Base-by-base conservation (phyloP, 139 green algal species). In the Astrephomene gubernaculifera region DNA sequence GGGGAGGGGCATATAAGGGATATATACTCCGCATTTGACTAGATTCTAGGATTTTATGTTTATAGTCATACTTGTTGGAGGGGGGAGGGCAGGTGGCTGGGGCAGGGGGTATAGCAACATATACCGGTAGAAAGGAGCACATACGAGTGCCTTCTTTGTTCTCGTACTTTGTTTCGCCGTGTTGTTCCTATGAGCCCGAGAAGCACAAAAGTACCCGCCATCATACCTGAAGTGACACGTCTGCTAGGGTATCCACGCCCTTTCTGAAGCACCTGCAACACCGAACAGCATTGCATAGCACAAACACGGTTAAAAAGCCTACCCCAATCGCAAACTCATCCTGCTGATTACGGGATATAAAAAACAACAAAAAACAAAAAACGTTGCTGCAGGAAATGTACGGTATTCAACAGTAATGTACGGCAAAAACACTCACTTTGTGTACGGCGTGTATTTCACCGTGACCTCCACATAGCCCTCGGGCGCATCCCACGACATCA, bases 151-250 rank as follows among this genome's bases (percentile, higher is more conserved):
- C 49, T 25, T 17, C 17, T 17, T 57, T 17, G 12, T 57, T 57
- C 12, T 17, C 49, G 49, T 57, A 57, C 49, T 57, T 57, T 17
- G 17, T 57, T 25, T 12, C 49, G 12, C 49, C 49, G 12, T 57
- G 49, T 17, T 57, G 57, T 65, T 33, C n/a, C 6, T n/a, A 57
- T 57, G 12, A 12, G 49, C 49, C 49, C 12, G 49, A 17, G 49
- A 68, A 2, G 27, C 27, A 2, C 31, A 70, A 31, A 24, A 6
- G 29, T 69, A n/a, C 25, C 29, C 61, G 61, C 44, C 19, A 41
- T 9, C 53, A 0, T 21, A 72, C 76, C 76, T 83, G 76, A 41
- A 74, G 14, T 12, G 61, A 84, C 31, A 84, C 41, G 63, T 74
- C 78, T 8, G 63, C 52, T 31, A 84, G 78, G 22, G 10, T 35